Evolutionary conservation across 2,329 filamentous ascomycete species (phyloP).

Genomic region (Stromatinia cepivora): DNA sequence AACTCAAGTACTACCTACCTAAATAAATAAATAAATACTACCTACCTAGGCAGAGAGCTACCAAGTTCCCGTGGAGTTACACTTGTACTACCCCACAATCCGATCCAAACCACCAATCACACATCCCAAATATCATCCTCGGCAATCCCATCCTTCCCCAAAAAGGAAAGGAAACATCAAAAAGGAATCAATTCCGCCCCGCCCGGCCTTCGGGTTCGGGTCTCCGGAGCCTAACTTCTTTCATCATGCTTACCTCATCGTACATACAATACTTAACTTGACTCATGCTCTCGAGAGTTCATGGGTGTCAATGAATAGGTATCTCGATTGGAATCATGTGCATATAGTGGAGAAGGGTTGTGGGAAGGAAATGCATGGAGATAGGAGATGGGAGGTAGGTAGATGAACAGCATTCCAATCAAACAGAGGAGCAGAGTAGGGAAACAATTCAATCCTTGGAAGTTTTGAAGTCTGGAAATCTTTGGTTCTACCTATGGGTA

Average conservation of each 20-base stretch:
- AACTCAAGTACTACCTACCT: too few species aligned
- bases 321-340: not conserved
- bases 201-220: not conserved
- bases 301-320: too few species aligned
- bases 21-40: not conserved
- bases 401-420: not conserved
- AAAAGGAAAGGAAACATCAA: too few species aligned
- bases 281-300: not conserved
- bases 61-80: not conserved
- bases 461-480: not conserved
- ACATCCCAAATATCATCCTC: not conserved
- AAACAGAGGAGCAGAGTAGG: not conserved
- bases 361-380: not conserved
- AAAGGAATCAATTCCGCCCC: not conserved
- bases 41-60: too few species aligned
- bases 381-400: not conserved
- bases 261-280: not conserved
- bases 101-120: not conserved
- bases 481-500: conserved; percentile 19
- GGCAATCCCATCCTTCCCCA: not conserved
- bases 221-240: not conserved
- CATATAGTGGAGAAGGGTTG: not conserved
- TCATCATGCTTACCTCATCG: not conserved
- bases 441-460: not conserved
- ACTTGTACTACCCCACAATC: not conserved